Percentiles rank a stretch among this genome's conserved stretches.
These are phyloP conservation scores for Skeletonema grethae DNA, from an alignment of 108 stramenopile species.

Conservation along the genomic window DNA sequence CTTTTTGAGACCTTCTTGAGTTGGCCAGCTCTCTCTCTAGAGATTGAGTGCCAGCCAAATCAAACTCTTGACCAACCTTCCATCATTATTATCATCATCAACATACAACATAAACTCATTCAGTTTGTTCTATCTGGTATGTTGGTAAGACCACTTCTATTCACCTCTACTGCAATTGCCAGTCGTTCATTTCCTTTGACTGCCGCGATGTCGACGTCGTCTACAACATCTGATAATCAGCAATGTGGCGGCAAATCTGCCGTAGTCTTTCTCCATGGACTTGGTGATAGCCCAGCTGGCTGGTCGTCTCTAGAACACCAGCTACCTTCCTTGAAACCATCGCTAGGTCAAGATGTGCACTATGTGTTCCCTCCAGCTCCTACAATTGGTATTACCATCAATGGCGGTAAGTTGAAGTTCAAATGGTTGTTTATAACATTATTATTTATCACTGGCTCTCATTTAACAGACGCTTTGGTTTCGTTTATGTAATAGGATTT, in stretches of 20 bases:
- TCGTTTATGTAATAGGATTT: no score
- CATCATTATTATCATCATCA: no score
- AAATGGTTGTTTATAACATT: no score
- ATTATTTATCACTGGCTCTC: no score
- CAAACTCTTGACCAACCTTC: no score
- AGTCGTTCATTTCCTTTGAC: conserved; percentile 9
- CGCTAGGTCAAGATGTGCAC: conserved; percentile 50
- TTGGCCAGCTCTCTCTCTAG: no score
- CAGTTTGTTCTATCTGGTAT: neutral
- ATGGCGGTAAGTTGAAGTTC: conserved; percentile 58
- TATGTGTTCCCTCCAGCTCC: conserved; percentile 87
- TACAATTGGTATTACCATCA: conserved; percentile 76
- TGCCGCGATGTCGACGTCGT: conserved; percentile 8
- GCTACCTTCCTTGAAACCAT: conserved; percentile 58
- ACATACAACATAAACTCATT: neutral
- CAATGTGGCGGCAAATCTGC: conserved; percentile 41
- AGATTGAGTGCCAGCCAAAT: no score
- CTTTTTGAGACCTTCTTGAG: no score
- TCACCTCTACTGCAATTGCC: conserved; percentile 7
- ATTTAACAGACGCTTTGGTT: no score
- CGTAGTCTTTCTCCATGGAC: conserved; percentile 79
- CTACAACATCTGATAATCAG: conserved; percentile 12
- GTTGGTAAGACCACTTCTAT: conserved; percentile 3
- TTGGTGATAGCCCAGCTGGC: conserved; percentile 75
- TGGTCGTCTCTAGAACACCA: conserved; percentile 63